Percentiles rank a stretch among this genome's conserved stretches.
Evolutionary conservation across 805 yeast species (phyloP).

Genomic region (Metahyphopichia silvanorum): DNA sequence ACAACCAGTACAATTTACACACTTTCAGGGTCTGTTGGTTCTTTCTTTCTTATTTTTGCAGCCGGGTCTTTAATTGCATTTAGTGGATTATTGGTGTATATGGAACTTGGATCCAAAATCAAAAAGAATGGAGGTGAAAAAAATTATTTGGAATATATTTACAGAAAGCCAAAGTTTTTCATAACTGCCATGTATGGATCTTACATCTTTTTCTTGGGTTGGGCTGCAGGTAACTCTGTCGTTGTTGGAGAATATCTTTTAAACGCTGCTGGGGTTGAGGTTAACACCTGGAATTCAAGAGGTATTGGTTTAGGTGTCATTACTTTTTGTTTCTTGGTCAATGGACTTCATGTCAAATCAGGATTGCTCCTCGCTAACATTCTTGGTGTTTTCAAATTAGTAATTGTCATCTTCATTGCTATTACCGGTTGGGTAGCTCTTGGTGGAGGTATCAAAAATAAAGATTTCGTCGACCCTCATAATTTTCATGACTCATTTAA

Average conservation of each 20-base stretch:
- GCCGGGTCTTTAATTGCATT: conserved; percentile 69
- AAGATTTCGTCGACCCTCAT: conserved; percentile 48
- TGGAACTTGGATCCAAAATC: conserved; percentile 75
- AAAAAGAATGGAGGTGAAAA: conserved; percentile 87
- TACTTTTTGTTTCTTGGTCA: conserved; percentile 64
- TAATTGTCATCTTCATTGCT: conserved; percentile 65
- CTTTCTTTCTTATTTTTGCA: conserved; percentile 69
- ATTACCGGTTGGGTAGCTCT: conserved; percentile 83
- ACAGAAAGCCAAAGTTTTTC: conserved; percentile 63
- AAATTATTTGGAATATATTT: conserved; percentile 72
- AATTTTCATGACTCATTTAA: conserved; percentile 58
- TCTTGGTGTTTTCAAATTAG: conserved; percentile 70
- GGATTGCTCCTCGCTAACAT: conserved; percentile 64
- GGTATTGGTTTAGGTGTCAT: conserved; percentile 75
- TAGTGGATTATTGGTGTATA: conserved; percentile 57
- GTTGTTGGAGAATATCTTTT: conserved; percentile 77
- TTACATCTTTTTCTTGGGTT: conserved; percentile 71
- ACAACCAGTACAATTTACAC: conserved; percentile 62
- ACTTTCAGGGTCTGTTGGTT: conserved; percentile 67
- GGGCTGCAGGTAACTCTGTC: conserved; percentile 83
- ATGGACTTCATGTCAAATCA: conserved; percentile 56
- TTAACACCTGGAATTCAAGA: conserved; percentile 73
- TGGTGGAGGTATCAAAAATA: conserved; percentile 60
- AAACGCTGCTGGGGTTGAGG: conserved; percentile 66
- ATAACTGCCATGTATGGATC: conserved; percentile 62